Evolutionary conservation across 108 stramenopile genomes (phyloP), one percentile per base, ranked within the genome.

Genomic region (Cyclotella choctawhatcheeana): DNA sequence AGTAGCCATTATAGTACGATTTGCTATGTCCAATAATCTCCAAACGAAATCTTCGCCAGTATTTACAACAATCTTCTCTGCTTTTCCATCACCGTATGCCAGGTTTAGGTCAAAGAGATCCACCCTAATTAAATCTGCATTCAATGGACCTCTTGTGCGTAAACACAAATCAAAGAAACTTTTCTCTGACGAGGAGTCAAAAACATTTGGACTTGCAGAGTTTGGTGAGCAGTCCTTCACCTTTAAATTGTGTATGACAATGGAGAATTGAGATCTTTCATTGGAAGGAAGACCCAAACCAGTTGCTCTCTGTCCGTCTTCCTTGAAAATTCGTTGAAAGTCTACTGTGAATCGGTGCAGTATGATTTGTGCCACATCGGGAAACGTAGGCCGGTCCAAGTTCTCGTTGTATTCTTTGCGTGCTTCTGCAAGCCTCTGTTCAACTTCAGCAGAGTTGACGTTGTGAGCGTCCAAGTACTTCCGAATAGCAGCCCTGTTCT

Each of bases 41-140:
- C 94, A 96, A 5, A 92, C 82, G 60, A 93, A 96, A 14, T 84
- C 88, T 70, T 96, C 94, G 22, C 84, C 84, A 43, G 94, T 96
- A n/a, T 84, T 82, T 0, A 96, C 50, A 40, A 74, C 51, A 18
- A 96, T 90, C 71, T 68, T 81, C 50, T 89, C 79, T 12, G 87
- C 81, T 32, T 74, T 76, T 4, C 89, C 89, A n/a, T 88, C 79
- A 32, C 56, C 34, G 51, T 92, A 86, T 20, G 91, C 90, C 14
- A 96, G 60, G 27, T 90, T 90, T 1, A 96, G 54, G 70, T 93
- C 89, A 61, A 96, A 74, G 3, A 92, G 67, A 65, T 92, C 90
- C 44, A 96, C 85, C 50, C 82, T 79, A 35, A 92, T 81, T 22
- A 96, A 47, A 25, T 91, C 89, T 7, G 89, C 86, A 64, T 79